These are phyloP conservation scores for Gigaspora rosea DNA, from an alignment of 192 early-diverging fungal species.

Conservation along the genomic window DNA sequence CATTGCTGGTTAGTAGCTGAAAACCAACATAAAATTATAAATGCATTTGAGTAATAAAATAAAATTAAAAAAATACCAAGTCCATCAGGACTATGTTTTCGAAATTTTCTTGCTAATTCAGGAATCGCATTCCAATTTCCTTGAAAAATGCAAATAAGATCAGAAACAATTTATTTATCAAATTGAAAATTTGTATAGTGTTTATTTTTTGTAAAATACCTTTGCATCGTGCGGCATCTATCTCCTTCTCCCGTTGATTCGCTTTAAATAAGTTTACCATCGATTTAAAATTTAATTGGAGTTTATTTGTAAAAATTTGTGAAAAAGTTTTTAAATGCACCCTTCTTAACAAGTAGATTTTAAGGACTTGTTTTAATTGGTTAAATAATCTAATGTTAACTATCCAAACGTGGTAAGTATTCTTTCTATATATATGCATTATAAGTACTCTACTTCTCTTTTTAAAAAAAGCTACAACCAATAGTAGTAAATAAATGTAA, in stretches of 20 bases:
- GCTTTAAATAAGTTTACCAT: slow-evolving; percentile 31
- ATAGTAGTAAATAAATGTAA: too few relatives aligned
- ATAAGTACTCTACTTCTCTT: too few relatives aligned
- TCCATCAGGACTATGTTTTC: slow-evolving; percentile 59
- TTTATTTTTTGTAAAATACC: neutral
- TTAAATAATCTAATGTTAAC: too few relatives aligned
- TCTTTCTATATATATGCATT: too few relatives aligned
- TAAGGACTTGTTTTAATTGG: too few relatives aligned
- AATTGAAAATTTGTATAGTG: neutral
- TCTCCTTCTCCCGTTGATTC: slow-evolving; percentile 17
- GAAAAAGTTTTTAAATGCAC: too few relatives aligned
- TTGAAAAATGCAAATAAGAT: slow-evolving; percentile 45
- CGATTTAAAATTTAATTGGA: too few relatives aligned
- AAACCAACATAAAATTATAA: neutral
- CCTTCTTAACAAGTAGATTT: too few relatives aligned
- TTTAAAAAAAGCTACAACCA: too few relatives aligned
- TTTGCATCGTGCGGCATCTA: slow-evolving; percentile 31
- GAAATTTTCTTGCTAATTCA: slow-evolving; percentile 56
- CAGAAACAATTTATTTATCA: neutral
- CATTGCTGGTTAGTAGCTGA: neutral
- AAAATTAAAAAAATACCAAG: slow-evolving; percentile 36
- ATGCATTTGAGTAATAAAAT: neutral
- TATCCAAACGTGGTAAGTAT: too few relatives aligned
- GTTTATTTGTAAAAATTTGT: too few relatives aligned
- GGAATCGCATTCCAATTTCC: slow-evolving; percentile 50